Conservation (phyloP, 768 basidiomycete species). For the Xerocomellus chrysenteron region DNA sequence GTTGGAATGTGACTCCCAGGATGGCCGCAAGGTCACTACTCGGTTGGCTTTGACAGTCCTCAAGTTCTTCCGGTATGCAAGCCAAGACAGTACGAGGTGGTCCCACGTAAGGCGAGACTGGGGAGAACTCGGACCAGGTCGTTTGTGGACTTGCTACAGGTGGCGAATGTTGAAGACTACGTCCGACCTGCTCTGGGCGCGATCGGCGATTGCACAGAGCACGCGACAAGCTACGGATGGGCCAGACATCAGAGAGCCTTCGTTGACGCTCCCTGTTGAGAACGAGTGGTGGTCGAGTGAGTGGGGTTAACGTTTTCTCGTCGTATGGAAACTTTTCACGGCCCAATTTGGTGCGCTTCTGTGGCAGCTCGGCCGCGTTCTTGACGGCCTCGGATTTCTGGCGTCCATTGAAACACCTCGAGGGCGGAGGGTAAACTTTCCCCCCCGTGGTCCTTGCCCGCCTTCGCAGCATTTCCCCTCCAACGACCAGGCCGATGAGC, state of each 20-base stretch:
- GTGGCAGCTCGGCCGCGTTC: background rate
- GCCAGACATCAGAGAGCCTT: slow-evolving; percentile 21
- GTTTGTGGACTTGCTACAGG: slow-evolving; percentile 13
- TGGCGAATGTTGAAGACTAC: background rate
- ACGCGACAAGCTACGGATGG: slow-evolving; percentile 19
- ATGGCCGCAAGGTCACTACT: slow-evolving; percentile 11
- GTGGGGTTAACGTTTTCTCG: slow-evolving; percentile 13
- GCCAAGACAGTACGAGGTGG: slow-evolving; percentile 20
- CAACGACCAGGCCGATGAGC: slow-evolving; percentile 26
- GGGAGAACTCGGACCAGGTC: slow-evolving; percentile 33
- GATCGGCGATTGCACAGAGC: slow-evolving; percentile 8
- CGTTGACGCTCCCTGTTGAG: slow-evolving; percentile 13
- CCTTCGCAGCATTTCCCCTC: slow-evolving; percentile 28
- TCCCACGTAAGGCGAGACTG: slow-evolving; percentile 17
- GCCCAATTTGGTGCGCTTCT: background rate
- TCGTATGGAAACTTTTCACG: slow-evolving; percentile 9
- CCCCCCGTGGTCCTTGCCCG: background rate
- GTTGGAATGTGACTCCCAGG: slow-evolving; percentile 12
- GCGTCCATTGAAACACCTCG: background rate
- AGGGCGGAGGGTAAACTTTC: background rate
- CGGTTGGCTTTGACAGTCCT: slow-evolving; percentile 24
- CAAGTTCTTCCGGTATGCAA: slow-evolving; percentile 32
- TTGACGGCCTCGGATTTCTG: slow-evolving; percentile 6
- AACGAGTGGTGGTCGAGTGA: slow-evolving; percentile 14
- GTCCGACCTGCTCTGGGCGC: background rate